These are phyloP conservation scores for Blastobotrys robertii DNA, from an alignment of 805 yeast species.

Conservation along the genomic window DNA sequence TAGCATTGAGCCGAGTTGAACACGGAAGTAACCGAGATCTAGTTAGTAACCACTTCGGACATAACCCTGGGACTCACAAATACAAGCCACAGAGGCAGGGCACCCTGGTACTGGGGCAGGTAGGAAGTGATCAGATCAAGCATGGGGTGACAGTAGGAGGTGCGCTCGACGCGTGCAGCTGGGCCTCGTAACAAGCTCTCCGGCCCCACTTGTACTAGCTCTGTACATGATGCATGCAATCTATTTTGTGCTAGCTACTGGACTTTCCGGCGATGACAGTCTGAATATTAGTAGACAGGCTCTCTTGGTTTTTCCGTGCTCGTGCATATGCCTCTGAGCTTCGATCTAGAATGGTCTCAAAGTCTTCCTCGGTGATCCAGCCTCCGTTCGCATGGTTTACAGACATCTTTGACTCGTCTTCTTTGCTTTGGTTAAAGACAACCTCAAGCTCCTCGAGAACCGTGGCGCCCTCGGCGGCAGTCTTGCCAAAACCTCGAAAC, in stretches of 20 bases:
- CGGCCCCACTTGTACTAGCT: too few relatives aligned
- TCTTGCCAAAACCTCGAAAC: constrained; percentile 21
- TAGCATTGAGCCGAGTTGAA: constrained; percentile 88
- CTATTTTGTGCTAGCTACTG: too few relatives aligned
- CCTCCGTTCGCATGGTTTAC: background rate
- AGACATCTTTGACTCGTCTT: background rate
- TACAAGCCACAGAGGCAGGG: constrained; percentile 67
- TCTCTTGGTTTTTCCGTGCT: constrained; percentile 9
- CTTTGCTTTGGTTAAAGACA: background rate
- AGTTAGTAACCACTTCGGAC: constrained; percentile 19
- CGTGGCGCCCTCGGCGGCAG: constrained; percentile 1
- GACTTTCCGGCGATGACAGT: constrained; percentile 2
- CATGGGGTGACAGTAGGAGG: background rate
- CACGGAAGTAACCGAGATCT: constrained; percentile 75
- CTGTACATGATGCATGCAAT: too few relatives aligned
- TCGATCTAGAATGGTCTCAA: constrained; percentile 11
- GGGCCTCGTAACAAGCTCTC: too few relatives aligned
- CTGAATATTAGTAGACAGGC: constrained; percentile 6
- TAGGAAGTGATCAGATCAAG: constrained; percentile 1
- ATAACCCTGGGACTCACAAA: constrained; percentile 35
- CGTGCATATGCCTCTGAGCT: constrained; percentile 10
- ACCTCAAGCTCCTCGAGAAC: constrained; percentile 3
- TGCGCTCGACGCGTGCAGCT: too few relatives aligned
- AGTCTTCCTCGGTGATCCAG: constrained; percentile 7
- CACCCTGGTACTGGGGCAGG: constrained; percentile 30